Evolutionary conservation across 2,329 filamentous ascomycete genomes (phyloP).

Genomic region (Scortechinia acanthostroma): DNA sequence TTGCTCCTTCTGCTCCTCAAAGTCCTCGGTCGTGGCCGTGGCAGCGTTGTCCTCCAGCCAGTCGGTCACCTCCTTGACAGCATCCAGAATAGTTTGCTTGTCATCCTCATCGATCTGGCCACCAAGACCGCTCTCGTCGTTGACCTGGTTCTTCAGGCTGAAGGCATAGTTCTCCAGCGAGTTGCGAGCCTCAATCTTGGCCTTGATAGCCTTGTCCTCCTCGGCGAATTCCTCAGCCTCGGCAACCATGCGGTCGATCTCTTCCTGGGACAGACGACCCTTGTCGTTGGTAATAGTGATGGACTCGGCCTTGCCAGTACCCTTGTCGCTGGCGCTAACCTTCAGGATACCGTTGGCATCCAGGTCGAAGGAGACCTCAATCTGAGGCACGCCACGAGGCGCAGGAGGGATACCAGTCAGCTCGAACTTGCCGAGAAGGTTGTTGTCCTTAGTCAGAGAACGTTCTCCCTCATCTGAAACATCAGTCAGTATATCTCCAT

Average conservation of each 20-base stretch:
- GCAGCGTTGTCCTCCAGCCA: constrained; percentile 95
- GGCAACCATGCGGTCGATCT: constrained; percentile 98
- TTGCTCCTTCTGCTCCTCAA: constrained; percentile 99
- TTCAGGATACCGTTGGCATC: constrained; percentile 98
- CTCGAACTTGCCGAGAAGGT: constrained; percentile 96
- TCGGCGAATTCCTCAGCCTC: constrained; percentile 98
- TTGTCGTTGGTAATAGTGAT: constrained; percentile 99
- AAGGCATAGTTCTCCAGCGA: constrained; percentile 98
- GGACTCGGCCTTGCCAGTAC: constrained; percentile 90
- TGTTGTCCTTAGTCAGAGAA: constrained; percentile 92
- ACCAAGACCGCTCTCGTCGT: constrained; percentile 91
- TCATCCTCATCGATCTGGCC: constrained; percentile 98
- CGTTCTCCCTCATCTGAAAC: constrained; percentile 71
- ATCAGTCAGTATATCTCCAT: constrained; percentile 9
- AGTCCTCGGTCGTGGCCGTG: constrained; percentile 82
- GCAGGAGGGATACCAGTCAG: constrained; percentile 91
- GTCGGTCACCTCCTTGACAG: constrained; percentile 91
- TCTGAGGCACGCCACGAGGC: constrained; percentile 92
- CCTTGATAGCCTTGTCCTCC: constrained; percentile 95
- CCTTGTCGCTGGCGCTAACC: constrained; percentile 94
- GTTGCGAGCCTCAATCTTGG: constrained; percentile 95
- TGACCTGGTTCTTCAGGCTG: constrained; percentile 98
- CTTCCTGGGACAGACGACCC: constrained; percentile 89
- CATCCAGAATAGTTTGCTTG: constrained; percentile 91
- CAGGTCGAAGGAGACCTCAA: constrained; percentile 95